Percentiles rank a stretch among this genome's conserved stretches.
These are phyloP conservation scores for Lepiota venenata DNA, from an alignment of 768 basidiomycete species.

Conservation along the genomic window DNA sequence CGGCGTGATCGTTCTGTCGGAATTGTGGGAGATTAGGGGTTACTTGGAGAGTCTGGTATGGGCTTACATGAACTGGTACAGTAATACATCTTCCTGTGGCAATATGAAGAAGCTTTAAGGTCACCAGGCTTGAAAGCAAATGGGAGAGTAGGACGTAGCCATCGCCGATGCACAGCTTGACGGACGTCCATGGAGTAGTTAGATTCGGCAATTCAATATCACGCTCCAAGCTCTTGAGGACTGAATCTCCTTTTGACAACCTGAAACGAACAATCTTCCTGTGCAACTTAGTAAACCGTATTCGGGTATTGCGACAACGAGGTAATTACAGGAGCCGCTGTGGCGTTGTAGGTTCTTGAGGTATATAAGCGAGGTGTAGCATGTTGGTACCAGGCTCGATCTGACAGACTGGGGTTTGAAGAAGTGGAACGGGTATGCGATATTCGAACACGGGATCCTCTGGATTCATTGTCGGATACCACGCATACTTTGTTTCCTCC, in stretches of 20 bases:
- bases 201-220: not conserved
- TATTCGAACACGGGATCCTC: not conserved
- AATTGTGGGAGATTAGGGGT: too few species aligned
- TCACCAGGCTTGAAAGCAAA: not conserved
- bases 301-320: not conserved
- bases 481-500: not conserved
- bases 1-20: too few species aligned
- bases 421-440: not conserved
- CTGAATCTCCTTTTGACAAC: not conserved
- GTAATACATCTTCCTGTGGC: too few species aligned
- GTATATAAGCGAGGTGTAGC: not conserved
- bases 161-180: not conserved
- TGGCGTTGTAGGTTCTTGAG: not conserved
- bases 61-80: too few species aligned
- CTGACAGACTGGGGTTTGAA: not conserved
- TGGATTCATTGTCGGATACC: not conserved
- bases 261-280: conserved; percentile 3
- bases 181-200: not conserved
- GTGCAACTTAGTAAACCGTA: too few species aligned
- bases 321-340: not conserved
- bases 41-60: too few species aligned
- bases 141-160: not conserved
- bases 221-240: not conserved
- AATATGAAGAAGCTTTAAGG: too few species aligned
- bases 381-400: not conserved